Percentiles rank a stretch among this genome's conserved stretches.
phyloP scores from a whole-genome alignment of 176 grass and related monocot species.

The Eragrostis curvula region DNA sequence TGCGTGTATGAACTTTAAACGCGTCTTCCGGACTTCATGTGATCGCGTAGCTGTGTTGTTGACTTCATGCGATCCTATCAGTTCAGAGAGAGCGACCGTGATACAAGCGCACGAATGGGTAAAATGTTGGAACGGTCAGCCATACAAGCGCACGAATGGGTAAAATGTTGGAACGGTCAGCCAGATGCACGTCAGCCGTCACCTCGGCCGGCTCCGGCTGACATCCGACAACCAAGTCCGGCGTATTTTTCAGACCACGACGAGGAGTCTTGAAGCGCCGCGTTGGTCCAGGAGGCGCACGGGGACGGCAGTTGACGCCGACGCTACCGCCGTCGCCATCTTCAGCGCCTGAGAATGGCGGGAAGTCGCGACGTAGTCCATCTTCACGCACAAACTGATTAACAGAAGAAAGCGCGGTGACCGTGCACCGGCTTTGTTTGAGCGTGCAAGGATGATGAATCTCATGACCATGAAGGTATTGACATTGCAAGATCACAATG shows the following conservation, averaged over 20 bases:
- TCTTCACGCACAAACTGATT: no score
- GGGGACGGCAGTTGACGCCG: background rate
- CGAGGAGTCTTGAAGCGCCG: background rate
- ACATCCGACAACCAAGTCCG: background rate
- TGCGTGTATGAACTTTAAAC: background rate
- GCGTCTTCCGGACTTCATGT: background rate
- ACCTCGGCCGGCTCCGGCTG: background rate
- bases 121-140: background rate
- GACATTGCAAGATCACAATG: background rate
- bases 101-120: background rate
- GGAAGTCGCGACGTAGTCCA: background rate
- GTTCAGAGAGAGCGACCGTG: conserved; percentile 28
- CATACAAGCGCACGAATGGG: background rate
- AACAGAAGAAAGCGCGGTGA: background rate
- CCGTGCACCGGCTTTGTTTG: background rate
- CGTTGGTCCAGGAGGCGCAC: background rate
- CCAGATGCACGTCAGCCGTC: background rate
- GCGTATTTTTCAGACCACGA: background rate
- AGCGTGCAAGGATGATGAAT: background rate
- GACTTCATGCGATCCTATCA: background rate
- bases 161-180: background rate
- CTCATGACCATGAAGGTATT: background rate
- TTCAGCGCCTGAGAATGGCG: no score
- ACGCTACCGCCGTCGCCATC: background rate
- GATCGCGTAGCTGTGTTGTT: conserved; percentile 19